phyloP scores from a whole-genome alignment of 2,329 filamentous ascomycete species.

The Orbilia ellipsospora region DNA sequence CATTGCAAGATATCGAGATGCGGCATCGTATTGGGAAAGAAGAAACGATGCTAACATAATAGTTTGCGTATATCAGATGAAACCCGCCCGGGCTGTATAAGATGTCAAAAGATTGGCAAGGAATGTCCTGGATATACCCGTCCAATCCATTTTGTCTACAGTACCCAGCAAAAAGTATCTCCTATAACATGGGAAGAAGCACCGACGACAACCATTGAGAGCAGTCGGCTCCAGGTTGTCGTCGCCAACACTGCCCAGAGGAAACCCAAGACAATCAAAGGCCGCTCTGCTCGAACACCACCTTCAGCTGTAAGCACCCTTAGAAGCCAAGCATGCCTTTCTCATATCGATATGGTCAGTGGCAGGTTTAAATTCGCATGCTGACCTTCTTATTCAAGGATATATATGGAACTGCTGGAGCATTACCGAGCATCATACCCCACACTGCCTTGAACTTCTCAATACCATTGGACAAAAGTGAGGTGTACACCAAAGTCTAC shows the following conservation, averaged over 20 bases:
- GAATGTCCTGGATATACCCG: constrained; percentile 49
- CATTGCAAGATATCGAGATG: constrained; percentile 6
- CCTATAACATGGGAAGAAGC: constrained; percentile 49
- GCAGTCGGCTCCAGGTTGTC: constrained; percentile 40
- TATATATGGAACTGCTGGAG: not conserved
- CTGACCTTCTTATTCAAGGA: constrained; percentile 3
- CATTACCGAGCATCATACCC: constrained; percentile 10
- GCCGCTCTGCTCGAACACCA: constrained; percentile 15
- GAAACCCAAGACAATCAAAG: constrained; percentile 25
- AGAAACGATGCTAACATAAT: constrained; percentile 18
- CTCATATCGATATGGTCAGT: not conserved
- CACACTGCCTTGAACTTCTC: constrained; percentile 33
- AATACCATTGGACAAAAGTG: constrained; percentile 43
- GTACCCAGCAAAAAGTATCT: constrained; percentile 41
- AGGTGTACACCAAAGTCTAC: constrained; percentile 48
- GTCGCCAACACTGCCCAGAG: constrained; percentile 25
- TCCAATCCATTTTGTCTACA: constrained; percentile 45
- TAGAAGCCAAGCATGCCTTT: not conserved
- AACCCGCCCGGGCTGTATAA: constrained; percentile 44
- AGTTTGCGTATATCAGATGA: constrained; percentile 33
- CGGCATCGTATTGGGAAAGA: constrained; percentile 9
- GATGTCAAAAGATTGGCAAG: constrained; percentile 52
- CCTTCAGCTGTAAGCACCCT: constrained; percentile 31
- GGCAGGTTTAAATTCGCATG: not conserved
- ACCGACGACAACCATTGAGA: constrained; percentile 49